A percentile compares a stretch with the other conserved stretches of the same genome.
Conservation (phyloP, 176 grass and related monocot species). For the Ananas comosus region DNA sequence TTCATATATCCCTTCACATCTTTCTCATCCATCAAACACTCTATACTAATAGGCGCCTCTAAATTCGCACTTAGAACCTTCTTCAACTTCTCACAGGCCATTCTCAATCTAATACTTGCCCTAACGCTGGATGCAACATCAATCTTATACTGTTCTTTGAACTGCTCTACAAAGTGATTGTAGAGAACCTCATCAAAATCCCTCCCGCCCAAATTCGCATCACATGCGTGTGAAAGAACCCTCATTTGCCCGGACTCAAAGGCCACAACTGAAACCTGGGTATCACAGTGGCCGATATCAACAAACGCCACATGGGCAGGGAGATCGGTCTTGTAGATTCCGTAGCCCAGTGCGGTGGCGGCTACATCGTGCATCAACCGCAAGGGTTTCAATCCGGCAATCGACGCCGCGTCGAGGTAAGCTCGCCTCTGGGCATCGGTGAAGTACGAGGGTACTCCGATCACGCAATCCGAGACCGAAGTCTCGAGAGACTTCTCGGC, state of each 20-base stretch:
- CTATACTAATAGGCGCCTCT: slow-evolving; percentile 63
- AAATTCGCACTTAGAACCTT: slow-evolving; percentile 79
- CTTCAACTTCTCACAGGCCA: slow-evolving; percentile 86
- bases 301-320: slow-evolving; percentile 50
- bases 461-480: slow-evolving; percentile 57
- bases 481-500: slow-evolving; percentile 60
- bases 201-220: slow-evolving; percentile 73
- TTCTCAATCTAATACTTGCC: slow-evolving; percentile 63
- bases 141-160: slow-evolving; percentile 47
- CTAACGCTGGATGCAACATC: slow-evolving; percentile 49
- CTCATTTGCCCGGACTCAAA: slow-evolving; percentile 49
- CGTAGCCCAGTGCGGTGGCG: slow-evolving; percentile 80
- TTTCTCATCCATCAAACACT: slow-evolving; percentile 98
- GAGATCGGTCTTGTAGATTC: slow-evolving; percentile 85
- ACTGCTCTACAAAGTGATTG: slow-evolving; percentile 61
- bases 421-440: slow-evolving; percentile 64
- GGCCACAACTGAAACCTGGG: slow-evolving; percentile 60
- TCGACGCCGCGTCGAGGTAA: slow-evolving; percentile 65
- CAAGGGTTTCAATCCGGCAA: slow-evolving; percentile 68
- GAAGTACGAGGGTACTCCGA: slow-evolving; percentile 93
- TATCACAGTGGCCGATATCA: slow-evolving; percentile 80
- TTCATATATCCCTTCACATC: slow-evolving; percentile 78
- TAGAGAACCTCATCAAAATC: slow-evolving; percentile 87
- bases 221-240: slow-evolving; percentile 73
- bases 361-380: slow-evolving; percentile 84